Conservation (phyloP, 768 basidiomycete species). For the Russula lepida region DNA sequence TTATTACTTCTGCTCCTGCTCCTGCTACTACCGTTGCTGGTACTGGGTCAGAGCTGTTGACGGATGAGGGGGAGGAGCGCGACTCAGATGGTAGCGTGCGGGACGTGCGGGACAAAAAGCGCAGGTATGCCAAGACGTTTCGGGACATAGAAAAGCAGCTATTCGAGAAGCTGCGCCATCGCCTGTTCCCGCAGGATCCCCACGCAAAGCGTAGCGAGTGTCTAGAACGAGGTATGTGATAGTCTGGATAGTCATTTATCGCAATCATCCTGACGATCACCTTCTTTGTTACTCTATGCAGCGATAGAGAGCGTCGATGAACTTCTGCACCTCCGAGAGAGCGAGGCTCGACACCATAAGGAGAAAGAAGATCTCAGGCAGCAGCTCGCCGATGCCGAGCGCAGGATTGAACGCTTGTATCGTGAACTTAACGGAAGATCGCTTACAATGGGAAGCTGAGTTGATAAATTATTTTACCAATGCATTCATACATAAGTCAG, state of each 20-base stretch:
- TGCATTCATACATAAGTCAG: background rate
- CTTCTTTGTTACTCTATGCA: background rate
- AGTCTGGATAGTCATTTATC: background rate
- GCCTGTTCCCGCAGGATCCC: conserved; percentile 17
- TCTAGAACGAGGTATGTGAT: conserved; percentile 18
- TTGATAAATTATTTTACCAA: background rate
- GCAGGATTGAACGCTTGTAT: conserved; percentile 11
- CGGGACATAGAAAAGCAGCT: conserved; percentile 16
- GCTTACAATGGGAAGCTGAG: conserved; percentile 8
- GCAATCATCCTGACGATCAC: background rate
- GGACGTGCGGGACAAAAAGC: conserved; percentile 17
- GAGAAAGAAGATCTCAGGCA: conserved; percentile 14
- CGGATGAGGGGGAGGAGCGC: conserved; percentile 18
- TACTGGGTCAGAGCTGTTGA: conserved; percentile 1
- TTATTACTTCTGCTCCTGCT: background rate
- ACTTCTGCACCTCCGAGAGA: conserved; percentile 2
- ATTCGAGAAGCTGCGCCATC: conserved; percentile 16
- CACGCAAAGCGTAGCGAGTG: conserved; percentile 19
- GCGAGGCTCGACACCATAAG: conserved; percentile 2
- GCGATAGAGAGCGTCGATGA: conserved; percentile 19
- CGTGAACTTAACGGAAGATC: conserved; percentile 15
- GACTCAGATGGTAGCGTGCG: conserved; percentile 18
- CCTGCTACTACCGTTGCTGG: background rate
- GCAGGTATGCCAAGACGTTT: conserved; percentile 17
- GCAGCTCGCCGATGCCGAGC: conserved; percentile 13